A percentile compares a stretch with the other conserved stretches of the same genome.
Conservation (phyloP, 2,329 filamentous ascomycete species). For the Sporothrix protearum region DNA sequence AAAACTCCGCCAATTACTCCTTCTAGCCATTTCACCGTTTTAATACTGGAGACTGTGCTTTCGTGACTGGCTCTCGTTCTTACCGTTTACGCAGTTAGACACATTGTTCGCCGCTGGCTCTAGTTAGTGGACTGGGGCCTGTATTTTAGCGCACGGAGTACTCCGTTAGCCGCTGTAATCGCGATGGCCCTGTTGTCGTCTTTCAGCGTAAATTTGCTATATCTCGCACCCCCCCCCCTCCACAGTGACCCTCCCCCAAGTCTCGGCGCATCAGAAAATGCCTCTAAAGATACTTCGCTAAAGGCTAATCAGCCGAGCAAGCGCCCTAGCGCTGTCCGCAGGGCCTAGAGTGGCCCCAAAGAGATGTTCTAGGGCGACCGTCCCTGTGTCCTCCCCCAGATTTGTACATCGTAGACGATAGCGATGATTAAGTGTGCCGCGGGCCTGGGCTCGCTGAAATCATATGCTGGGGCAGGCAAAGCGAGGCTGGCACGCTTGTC, state of each 20-base stretch:
- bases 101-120: not conserved
- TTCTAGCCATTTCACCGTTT: not conserved
- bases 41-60: not conserved
- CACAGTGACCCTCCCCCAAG: not conserved
- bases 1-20: conserved; percentile 10
- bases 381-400: not conserved
- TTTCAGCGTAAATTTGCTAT: not conserved
- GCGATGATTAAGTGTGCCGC: conserved; percentile 2
- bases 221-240: not conserved
- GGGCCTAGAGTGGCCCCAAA: not conserved
- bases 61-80: not conserved
- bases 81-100: not conserved
- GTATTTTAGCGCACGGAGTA: conserved; percentile 1
- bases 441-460: not conserved
- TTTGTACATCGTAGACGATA: not conserved
- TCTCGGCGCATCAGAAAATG: not conserved
- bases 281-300: not conserved
- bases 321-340: not conserved
- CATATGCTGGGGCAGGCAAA: not conserved
- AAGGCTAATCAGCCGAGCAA: not conserved
- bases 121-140: not conserved
- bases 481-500: not conserved
- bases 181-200: not conserved
- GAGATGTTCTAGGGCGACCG: not conserved
- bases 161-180: conserved; percentile 2